Evolutionary conservation across 2,329 filamentous ascomycete species (phyloP).

Genomic region (Pseudogymnoascus sp.): DNA sequence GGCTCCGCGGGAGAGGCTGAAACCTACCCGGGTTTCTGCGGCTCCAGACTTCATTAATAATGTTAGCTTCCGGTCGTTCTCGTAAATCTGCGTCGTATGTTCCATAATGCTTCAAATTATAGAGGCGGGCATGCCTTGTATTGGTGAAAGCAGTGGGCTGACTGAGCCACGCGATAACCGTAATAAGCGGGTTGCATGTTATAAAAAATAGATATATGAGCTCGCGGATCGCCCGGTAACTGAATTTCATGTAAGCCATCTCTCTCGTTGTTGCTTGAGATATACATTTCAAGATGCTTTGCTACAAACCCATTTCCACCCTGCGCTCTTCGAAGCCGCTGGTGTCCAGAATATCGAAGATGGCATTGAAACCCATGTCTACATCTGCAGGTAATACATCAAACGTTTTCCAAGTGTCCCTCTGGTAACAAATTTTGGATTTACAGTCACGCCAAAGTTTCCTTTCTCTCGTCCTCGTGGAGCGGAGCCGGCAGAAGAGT

Average conservation of each 20-base stretch:
- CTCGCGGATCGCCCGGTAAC: background rate
- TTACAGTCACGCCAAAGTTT: constrained; percentile 25
- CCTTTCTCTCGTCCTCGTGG: constrained; percentile 33
- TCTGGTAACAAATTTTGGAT: background rate
- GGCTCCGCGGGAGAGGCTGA: background rate
- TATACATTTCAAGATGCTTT: constrained; percentile 7
- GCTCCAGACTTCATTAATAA: background rate
- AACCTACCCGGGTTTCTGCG: background rate
- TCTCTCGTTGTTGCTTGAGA: background rate
- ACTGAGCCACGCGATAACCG: background rate
- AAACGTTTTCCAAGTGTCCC: background rate
- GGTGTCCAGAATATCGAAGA: background rate
- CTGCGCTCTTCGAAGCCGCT: background rate
- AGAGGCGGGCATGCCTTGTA: background rate
- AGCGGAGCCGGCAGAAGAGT: constrained; percentile 37
- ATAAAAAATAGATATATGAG: background rate
- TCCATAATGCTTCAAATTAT: background rate
- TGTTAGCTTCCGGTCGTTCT: background rate
- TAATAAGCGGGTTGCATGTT: background rate
- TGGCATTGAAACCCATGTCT: background rate
- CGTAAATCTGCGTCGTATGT: background rate
- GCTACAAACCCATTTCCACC: background rate
- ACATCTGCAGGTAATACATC: background rate
- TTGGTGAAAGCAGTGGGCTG: background rate
- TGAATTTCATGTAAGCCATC: background rate